phyloP scores from a whole-genome alignment of 2,329 filamentous ascomycete species.

The Xylaria sp. region DNA sequence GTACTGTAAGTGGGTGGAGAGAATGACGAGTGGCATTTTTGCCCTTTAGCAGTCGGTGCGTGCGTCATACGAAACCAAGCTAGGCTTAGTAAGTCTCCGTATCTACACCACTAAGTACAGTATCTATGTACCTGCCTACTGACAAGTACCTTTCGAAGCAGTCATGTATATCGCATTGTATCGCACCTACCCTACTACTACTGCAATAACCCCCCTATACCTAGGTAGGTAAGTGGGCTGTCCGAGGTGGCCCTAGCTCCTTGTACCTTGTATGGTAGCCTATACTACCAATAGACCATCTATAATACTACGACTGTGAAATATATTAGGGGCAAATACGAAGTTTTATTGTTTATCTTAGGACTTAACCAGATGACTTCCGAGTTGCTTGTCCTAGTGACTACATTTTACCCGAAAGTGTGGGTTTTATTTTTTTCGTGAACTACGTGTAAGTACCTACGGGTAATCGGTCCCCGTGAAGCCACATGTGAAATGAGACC shows the following conservation, averaged over 20 bases:
- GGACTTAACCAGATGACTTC: no score
- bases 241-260: conserved; percentile 13
- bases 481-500: background rate
- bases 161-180: no score
- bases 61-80: conserved; percentile 29
- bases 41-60: conserved; percentile 27
- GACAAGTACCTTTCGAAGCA: no score
- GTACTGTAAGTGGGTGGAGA: conserved; percentile 18
- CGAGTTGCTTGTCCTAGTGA: no score
- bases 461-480: background rate
- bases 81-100: background rate
- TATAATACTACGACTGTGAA: background rate
- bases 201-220: background rate
- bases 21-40: conserved; percentile 27
- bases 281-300: background rate
- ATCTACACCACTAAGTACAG: background rate
- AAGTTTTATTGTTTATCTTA: no score
- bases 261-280: background rate
- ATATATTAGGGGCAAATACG: no score
- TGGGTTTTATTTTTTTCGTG: no score
- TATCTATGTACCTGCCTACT: background rate
- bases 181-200: no score
- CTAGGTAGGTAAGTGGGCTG: background rate
- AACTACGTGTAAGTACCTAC: no score
- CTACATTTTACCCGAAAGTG: no score